Base-by-base conservation (phyloP, 176 grass and related monocot genomes). In the Eleusine indica region DNA sequence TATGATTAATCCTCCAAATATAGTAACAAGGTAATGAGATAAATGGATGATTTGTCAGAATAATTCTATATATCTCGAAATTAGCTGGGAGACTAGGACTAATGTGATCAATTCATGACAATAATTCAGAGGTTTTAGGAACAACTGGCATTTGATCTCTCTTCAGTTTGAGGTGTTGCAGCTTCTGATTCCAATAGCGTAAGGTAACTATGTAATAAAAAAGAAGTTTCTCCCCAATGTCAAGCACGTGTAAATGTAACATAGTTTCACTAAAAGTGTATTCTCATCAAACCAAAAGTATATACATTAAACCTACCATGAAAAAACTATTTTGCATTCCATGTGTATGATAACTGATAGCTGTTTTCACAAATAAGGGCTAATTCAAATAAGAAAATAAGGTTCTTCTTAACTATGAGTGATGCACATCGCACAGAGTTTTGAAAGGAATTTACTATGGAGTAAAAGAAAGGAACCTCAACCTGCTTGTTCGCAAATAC, bases 401-500 rank as follows among this genome's bases (percentile, higher is more conserved):
- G 15, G 29, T 5, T 83, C 21, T 60, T 6, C 32, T 35, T 5
- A 77, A 76, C 58, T 17, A 21, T 18, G 37, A 68, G 40, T 43
- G 16, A 48, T 41, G 51, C 32, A 35, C 32, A 35, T 35, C 40
- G 25, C 25, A 66, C 14, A 5, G 9, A 72, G 18, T 46, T 81
- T 56, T 71, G 22, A 22, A 75, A 79, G 48, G 39, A 35, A 74
- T 32, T 49, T 43, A 49, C 0, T 18, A 66, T n/a, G 19, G 19
- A 70, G 13, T 40, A 47, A 68, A 15, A 42, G 37, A 68, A 76
- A 66, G 53, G 29, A 84, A 84, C 39, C 48, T 74, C 48, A 68
- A 99, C 97, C 91, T 99, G 91, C 51, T 99, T 99, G 84, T 99
- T 99, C 66, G 93, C 87, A 79, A 99, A 88, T 89, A 99, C 85